Evolutionary conservation across 2,329 filamentous ascomycete species (phyloP), one percentile per base, ranked within the genome.

Genomic region (Microdochium paspali): DNA sequence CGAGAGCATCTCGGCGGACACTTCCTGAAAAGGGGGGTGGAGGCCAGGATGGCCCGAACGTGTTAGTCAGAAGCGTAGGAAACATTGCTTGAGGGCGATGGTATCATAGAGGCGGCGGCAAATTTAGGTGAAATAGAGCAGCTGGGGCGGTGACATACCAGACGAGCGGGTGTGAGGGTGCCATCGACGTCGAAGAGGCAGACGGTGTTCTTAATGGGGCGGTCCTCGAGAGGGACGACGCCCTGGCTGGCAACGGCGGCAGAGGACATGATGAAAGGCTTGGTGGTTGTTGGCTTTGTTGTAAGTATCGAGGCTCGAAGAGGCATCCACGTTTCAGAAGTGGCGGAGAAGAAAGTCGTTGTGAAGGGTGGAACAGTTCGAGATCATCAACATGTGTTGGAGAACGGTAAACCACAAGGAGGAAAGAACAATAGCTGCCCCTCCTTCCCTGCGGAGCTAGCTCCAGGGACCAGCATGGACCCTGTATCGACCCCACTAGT

Each of bases 121-220:
- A 46, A 42, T 24, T 9, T 15, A 30, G 13, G 15, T 13, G 15
- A 23, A 32, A 23, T 24, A 20, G 7, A 24, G 31, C 24, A n/a
- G n/a, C n/a, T n/a, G n/a, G 15, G 47, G 44, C 15, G 25, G 44
- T 44, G n/a, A 66, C 75, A 51, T 74, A 94, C 87, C 58, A 77
- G 76, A 55, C 93, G 82, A 43, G 93, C 84, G 39, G 82, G 85
- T 15, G 90, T 93, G 57, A 98, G 80, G 25, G 93, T 96, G 61
- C 81, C 87, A 66, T 98, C 93, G 51, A 98, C 93, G 69, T 98
- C 93, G 69, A 98, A 98, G 54, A 98, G 84, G 62, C 82, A 84
- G 68, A 98, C 87, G 54, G 91, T 97, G 76, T 93, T 89, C 73
- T 90, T 88, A 67, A 96, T 72, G 40, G 88, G 87, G 56, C 93